phyloP scores from a whole-genome alignment of 2,329 filamentous ascomycete genomes.

The Cytospora leucostoma region DNA sequence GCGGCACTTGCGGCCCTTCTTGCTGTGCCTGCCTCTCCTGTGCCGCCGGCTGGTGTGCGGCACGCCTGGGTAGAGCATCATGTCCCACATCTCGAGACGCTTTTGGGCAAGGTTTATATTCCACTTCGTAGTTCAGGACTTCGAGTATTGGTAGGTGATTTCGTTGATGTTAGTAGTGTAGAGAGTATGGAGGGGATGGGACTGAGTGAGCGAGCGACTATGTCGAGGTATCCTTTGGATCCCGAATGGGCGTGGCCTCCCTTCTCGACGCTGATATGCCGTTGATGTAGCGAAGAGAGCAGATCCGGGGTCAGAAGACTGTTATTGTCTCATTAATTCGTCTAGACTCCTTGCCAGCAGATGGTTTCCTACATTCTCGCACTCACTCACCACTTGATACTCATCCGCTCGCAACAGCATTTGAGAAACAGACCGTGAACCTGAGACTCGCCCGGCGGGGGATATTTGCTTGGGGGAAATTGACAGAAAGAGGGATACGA shows the following conservation, averaged over 20 bases:
- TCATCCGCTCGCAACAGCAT: not conserved
- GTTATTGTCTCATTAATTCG: not conserved
- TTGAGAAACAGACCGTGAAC: not conserved
- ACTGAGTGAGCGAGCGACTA: not conserved
- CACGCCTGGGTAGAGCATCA: slow-evolving; percentile 15
- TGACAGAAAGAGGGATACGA: not conserved
- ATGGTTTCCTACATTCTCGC: not conserved
- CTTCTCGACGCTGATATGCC: not conserved
- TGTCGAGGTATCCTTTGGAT: not conserved
- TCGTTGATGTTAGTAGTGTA: not conserved
- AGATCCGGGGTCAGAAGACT: not conserved
- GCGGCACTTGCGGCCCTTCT: slow-evolving; percentile 13
- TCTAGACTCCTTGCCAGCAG: not conserved
- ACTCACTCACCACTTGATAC: not conserved
- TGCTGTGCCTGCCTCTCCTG: slow-evolving; percentile 4
- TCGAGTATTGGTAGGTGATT: not conserved
- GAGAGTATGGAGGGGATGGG: not conserved
- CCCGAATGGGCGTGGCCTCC: not conserved
- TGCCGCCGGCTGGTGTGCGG: slow-evolving; percentile 1
- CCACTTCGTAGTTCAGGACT: not conserved
- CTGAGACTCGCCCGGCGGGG: slow-evolving; percentile 3
- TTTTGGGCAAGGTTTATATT: not conserved
- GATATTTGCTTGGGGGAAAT: slow-evolving; percentile 3
- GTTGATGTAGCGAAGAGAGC: not conserved
- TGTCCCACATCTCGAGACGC: slow-evolving; percentile 21